A percentile compares a stretch with the other conserved stretches of the same genome.
Conservation (phyloP, 768 basidiomycete genomes). For the Tephrocybe sp. region DNA sequence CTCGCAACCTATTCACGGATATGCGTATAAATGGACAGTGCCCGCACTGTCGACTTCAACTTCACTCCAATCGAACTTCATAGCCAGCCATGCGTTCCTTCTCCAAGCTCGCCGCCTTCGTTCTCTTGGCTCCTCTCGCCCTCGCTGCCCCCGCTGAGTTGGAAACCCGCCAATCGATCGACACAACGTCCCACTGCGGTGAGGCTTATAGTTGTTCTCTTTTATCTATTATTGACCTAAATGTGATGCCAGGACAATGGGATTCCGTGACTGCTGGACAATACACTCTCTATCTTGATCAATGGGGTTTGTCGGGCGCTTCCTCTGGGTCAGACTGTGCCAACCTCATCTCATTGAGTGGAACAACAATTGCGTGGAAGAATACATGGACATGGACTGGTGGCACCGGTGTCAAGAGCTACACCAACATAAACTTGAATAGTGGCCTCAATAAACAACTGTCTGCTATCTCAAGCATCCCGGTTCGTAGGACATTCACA, state of each 20-base stretch:
- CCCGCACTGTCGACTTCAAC: background rate
- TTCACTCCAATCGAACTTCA: background rate
- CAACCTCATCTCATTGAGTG: conserved; percentile 40
- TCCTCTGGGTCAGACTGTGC: conserved; percentile 54
- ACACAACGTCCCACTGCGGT: conserved; percentile 41
- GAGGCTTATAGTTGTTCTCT: no score
- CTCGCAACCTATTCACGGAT: conserved; percentile 8
- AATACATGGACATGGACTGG: conserved; percentile 57
- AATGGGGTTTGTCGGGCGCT: conserved; percentile 41
- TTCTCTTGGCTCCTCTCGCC: conserved; percentile 29
- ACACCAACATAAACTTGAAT: conserved; percentile 55
- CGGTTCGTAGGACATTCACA: conserved; percentile 43
- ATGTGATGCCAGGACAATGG: conserved; percentile 48
- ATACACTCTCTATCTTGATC: conserved; percentile 53
- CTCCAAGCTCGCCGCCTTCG: conserved; percentile 26
- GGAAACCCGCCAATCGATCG: conserved; percentile 29
- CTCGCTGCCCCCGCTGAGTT: conserved; percentile 29
- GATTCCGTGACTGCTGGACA: conserved; percentile 41
- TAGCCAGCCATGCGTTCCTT: conserved; percentile 19
- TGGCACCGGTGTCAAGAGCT: conserved; percentile 58
- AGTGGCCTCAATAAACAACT: conserved; percentile 51
- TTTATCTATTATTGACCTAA: no score
- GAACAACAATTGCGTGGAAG: conserved; percentile 46
- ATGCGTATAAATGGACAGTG: conserved; percentile 9
- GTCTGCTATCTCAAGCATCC: conserved; percentile 52